Evolutionary conservation across 441 rosid genomes (phyloP).

Genomic region (Populus hybrid): DNA sequence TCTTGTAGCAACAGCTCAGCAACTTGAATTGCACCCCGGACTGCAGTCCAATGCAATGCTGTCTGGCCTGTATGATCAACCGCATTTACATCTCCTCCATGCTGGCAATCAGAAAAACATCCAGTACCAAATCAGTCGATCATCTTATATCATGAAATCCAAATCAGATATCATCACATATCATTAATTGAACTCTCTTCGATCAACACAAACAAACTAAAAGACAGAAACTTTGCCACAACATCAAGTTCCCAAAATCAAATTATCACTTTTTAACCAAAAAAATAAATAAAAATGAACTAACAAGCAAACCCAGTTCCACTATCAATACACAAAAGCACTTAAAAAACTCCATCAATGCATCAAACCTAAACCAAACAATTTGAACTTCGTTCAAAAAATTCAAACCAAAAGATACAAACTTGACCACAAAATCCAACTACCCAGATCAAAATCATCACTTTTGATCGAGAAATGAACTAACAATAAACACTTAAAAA

Average conservation of each 20-base stretch:
- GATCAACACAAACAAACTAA: background rate
- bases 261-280: background rate
- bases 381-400: background rate
- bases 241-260: background rate
- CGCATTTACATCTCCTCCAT: slow-evolving; percentile 85
- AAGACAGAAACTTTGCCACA: background rate
- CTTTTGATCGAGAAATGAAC: background rate
- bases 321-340: background rate
- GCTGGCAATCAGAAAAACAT: slow-evolving; percentile 41
- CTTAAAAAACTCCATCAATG: background rate
- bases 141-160: background rate
- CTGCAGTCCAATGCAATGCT: slow-evolving; percentile 99
- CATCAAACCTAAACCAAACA: background rate
- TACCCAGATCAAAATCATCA: background rate
- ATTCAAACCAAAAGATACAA: background rate
- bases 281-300: background rate
- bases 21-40: slow-evolving; percentile 83
- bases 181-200: background rate
- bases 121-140: background rate
- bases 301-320: background rate
- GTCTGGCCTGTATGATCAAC: slow-evolving; percentile 94
- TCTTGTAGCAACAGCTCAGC: slow-evolving; percentile 83
- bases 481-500: background rate
- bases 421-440: background rate
- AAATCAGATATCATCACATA: background rate